These are phyloP conservation scores for Globisporangium yorkense DNA, from an alignment of 352 stramenopile genomes.

Conservation along the genomic window DNA sequence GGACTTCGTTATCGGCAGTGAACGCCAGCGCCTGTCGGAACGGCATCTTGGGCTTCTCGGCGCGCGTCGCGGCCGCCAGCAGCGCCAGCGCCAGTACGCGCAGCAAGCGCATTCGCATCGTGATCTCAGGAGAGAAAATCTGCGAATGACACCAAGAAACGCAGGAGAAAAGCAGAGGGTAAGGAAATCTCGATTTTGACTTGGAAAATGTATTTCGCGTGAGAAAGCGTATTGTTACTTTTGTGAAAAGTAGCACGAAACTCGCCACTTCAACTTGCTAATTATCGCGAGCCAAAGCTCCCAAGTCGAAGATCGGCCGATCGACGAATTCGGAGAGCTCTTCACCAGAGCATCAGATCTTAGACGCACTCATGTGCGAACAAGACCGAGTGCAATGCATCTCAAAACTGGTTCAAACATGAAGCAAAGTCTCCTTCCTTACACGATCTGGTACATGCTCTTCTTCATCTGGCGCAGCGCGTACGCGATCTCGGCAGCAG, in stretches of 20 bases:
- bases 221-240: no score
- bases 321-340: no score
- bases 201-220: background rate
- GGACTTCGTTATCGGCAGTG: background rate
- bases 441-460: background rate
- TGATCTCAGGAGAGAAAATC: background rate
- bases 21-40: background rate
- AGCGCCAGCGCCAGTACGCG: background rate
- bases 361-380: no score
- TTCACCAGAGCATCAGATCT: no score
- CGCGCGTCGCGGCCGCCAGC: background rate
- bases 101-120: background rate
- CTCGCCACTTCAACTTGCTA: background rate
- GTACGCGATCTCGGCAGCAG: conserved; percentile 1
- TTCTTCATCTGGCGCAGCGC: conserved; percentile 5
- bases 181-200: background rate
- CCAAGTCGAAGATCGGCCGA: no score
- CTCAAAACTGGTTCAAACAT: no score
- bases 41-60: conserved; percentile 1
- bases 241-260: background rate
- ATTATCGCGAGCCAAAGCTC: no score
- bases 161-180: background rate
- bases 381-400: no score
- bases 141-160: background rate
- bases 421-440: background rate